Evolutionary conservation across 352 stramenopile species (phyloP).

Genomic region (Pythium vanterpoolii): DNA sequence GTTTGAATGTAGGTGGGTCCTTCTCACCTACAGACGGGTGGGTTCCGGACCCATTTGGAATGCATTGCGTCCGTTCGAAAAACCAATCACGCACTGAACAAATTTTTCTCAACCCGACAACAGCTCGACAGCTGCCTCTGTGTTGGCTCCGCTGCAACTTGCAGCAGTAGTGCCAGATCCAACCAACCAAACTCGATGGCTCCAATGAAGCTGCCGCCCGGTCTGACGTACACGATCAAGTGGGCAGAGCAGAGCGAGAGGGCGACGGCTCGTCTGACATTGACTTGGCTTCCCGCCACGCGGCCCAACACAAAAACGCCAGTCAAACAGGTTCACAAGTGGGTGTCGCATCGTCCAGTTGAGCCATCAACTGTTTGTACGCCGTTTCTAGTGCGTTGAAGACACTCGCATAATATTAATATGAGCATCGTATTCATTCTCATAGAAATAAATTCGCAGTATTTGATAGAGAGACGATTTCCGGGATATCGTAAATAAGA

Average conservation of each 20-base stretch:
- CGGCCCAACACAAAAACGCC: background rate
- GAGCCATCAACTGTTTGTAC: background rate
- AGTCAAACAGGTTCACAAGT: background rate
- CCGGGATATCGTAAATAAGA: too few relatives aligned
- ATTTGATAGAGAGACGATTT: too few relatives aligned
- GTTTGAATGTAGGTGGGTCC: background rate
- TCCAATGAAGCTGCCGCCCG: background rate
- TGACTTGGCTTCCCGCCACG: background rate
- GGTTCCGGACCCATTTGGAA: background rate
- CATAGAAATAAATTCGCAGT: too few relatives aligned
- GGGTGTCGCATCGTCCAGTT: background rate
- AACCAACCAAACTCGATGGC: too few relatives aligned
- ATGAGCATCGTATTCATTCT: too few relatives aligned
- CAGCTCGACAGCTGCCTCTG: background rate
- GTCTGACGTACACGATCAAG: background rate
- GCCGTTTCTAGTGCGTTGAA: too few relatives aligned
- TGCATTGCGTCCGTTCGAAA: background rate
- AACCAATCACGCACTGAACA: background rate
- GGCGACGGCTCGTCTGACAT: background rate
- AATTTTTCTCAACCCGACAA: conserved; percentile 6
- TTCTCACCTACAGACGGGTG: background rate
- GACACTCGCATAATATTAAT: too few relatives aligned
- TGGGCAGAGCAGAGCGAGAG: background rate
- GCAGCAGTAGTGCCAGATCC: background rate
- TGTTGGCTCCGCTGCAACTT: background rate